Conservation (phyloP, 2,329 filamentous ascomycete genomes). For the Monascus ruber region DNA sequence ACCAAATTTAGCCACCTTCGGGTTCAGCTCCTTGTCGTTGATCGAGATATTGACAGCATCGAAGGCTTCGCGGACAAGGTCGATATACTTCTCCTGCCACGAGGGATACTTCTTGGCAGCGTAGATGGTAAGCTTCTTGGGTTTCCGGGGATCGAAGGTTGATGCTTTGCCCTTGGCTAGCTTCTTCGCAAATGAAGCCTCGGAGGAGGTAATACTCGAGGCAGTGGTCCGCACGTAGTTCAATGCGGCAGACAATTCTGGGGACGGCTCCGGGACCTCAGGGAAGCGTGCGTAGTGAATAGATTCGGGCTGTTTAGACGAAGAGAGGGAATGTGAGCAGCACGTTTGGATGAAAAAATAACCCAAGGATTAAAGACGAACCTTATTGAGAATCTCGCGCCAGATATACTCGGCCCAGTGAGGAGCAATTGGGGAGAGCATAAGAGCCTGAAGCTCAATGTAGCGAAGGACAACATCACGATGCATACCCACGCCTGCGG, state of each 20-base stretch:
- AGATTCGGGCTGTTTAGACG: slow-evolving; percentile 42
- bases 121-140: slow-evolving; percentile 85
- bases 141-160: slow-evolving; percentile 77
- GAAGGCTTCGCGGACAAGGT: slow-evolving; percentile 63
- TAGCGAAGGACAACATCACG: slow-evolving; percentile 66
- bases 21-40: slow-evolving; percentile 72
- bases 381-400: slow-evolving; percentile 74
- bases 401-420: slow-evolving; percentile 94
- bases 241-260: slow-evolving; percentile 62
- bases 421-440: slow-evolving; percentile 74
- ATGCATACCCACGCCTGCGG: slow-evolving; percentile 77
- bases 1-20: slow-evolving; percentile 66
- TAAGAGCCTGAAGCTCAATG: slow-evolving; percentile 72
- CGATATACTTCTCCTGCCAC: slow-evolving; percentile 88
- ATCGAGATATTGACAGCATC: slow-evolving; percentile 49
- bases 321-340: not conserved
- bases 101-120: slow-evolving; percentile 66
- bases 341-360: not conserved
- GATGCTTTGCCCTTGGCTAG: slow-evolving; percentile 84
- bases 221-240: slow-evolving; percentile 68
- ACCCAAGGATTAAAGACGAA: slow-evolving; percentile 5
- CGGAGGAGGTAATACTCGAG: slow-evolving; percentile 74
- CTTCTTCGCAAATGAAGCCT: slow-evolving; percentile 65
- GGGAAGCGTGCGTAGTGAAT: slow-evolving; percentile 75
- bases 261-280: slow-evolving; percentile 51